Conservation (phyloP, 2,329 filamentous ascomycete species). For the Pestalotiopsis sp. region DNA sequence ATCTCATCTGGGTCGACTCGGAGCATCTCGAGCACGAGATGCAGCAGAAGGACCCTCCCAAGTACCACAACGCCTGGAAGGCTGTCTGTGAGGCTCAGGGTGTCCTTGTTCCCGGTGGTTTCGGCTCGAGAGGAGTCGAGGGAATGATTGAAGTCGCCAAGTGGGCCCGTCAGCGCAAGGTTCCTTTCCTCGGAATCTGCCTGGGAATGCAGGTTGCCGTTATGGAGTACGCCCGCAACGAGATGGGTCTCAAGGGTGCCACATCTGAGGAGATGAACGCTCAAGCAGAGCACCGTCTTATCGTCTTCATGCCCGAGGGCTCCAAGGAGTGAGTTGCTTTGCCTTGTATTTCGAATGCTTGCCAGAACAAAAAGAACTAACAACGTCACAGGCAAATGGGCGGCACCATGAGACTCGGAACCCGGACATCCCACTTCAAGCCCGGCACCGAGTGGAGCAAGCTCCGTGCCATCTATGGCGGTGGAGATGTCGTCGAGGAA, state of each 20-base stretch:
- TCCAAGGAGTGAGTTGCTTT: not conserved
- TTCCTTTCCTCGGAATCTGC: constrained; percentile 87
- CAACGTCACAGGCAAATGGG: constrained; percentile 52
- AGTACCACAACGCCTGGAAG: constrained; percentile 87
- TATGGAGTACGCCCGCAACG: constrained; percentile 81
- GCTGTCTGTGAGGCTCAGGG: constrained; percentile 70
- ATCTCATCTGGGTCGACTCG: constrained; percentile 83
- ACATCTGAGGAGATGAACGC: constrained; percentile 59
- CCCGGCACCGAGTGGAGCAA: constrained; percentile 75
- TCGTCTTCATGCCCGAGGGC: constrained; percentile 89
- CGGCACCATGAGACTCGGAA: constrained; percentile 85
- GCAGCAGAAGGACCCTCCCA: constrained; percentile 64
- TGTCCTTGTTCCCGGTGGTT: constrained; percentile 71
- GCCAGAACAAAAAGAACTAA: constrained; percentile 44
- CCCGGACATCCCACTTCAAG: constrained; percentile 76
- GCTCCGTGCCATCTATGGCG: constrained; percentile 74
- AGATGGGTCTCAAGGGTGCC: constrained; percentile 64
- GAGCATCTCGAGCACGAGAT: constrained; percentile 76
- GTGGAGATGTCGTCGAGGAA: constrained; percentile 61
- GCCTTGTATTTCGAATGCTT: constrained; percentile 24
- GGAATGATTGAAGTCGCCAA: constrained; percentile 90
- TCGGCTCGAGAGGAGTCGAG: constrained; percentile 79
- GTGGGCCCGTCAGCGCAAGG: constrained; percentile 81
- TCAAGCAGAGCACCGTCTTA: constrained; percentile 66
- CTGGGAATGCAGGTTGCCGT: constrained; percentile 93